These are phyloP conservation scores for Trichoderma erinaceum DNA, from an alignment of 495 filamentous ascomycete genomes.

Conservation along the genomic window DNA sequence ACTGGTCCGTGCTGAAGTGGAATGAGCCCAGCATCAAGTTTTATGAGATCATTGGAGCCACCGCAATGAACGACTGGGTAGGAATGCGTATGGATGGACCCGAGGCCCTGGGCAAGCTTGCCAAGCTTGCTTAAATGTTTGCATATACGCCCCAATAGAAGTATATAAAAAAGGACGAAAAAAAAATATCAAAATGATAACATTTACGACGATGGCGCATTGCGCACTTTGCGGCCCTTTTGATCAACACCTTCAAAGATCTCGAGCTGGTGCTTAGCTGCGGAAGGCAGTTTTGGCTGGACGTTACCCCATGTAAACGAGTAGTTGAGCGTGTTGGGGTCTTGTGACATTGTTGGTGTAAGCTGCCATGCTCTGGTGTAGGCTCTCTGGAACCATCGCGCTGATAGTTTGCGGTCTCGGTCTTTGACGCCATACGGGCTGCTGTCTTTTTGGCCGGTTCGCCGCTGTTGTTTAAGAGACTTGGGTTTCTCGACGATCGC, in stretches of 20 bases:
- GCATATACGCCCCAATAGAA: not conserved
- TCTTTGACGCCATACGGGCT: conserved; percentile 8
- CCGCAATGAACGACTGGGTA: conserved; percentile 77
- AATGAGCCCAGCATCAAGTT: conserved; percentile 86
- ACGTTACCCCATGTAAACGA: conserved; percentile 32
- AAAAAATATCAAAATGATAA: not conserved
- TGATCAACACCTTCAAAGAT: conserved; percentile 29
- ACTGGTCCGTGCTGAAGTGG: conserved; percentile 91
- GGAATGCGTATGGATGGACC: conserved; percentile 83
- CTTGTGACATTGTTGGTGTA: conserved; percentile 26
- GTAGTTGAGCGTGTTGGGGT: conserved; percentile 24
- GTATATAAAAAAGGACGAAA: not conserved
- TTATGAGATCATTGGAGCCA: conserved; percentile 79
- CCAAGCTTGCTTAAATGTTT: conserved; percentile 29
- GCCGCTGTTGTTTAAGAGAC: conserved; percentile 20
- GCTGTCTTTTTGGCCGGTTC: not conserved
- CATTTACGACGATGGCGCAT: not conserved
- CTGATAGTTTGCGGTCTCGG: conserved; percentile 17
- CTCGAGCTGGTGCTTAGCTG: conserved; percentile 19
- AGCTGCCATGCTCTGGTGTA: conserved; percentile 31
- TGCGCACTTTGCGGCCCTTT: conserved; percentile 1
- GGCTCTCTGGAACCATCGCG: conserved; percentile 27
- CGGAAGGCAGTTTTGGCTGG: conserved; percentile 18
- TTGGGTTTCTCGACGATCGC: conserved; percentile 23
- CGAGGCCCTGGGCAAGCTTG: conserved; percentile 54